Base-by-base conservation (phyloP, 805 yeast genomes). In the Huiozyma naganishii region DNA sequence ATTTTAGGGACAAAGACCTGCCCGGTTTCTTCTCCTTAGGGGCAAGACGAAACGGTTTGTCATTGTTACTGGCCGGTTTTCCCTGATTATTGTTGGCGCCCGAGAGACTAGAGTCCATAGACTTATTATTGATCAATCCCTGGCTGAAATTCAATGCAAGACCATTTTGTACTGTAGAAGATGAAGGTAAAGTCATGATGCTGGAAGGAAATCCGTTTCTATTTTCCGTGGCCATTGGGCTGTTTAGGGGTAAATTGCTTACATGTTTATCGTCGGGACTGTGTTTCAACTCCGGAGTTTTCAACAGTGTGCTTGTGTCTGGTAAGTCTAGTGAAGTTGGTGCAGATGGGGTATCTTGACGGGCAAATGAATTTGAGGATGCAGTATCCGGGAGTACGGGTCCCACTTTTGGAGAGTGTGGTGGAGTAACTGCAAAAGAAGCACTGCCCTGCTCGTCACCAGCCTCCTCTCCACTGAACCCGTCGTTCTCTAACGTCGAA, bases 1-100 rank as follows among this genome's bases (percentile, higher is more conserved):
- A 59, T 41, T 59, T 61, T 23, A 61, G 48, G 3, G 67, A 62
- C 33, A 65, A 53, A 1, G 67, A 60, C 44, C 69, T 55, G 6
- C 59, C 55, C 4, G 62, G 28, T 40, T 44, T 50, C 23, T 50
- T 50, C 23, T 17, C 23, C 23, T 17, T 17, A 4, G 4, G 4
- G 23, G 4, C 23, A 17, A 4, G 23, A 4, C 23, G 23, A 2
- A 17, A 17, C 23, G 23, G 23, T 17, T 17, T 17, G 23, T 2
- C 4, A 6, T 17, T 41, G 1, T 9, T 7, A 12, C 36, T 27
- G 7, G 32, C 27, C 11, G 33, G 32, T 3, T 29, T 29, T 9
- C 30, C 17, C 7, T 36, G 9, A 6, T 3, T n/a, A 13, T n/a
- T 29, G 30, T 10, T 39, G 13, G 6, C 30, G 27, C 7, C n/a